A percentile compares a stretch with the other conserved stretches of the same genome.
Conservation (phyloP, 805 yeast species). For the Tetrapisispora pingtungensis region DNA sequence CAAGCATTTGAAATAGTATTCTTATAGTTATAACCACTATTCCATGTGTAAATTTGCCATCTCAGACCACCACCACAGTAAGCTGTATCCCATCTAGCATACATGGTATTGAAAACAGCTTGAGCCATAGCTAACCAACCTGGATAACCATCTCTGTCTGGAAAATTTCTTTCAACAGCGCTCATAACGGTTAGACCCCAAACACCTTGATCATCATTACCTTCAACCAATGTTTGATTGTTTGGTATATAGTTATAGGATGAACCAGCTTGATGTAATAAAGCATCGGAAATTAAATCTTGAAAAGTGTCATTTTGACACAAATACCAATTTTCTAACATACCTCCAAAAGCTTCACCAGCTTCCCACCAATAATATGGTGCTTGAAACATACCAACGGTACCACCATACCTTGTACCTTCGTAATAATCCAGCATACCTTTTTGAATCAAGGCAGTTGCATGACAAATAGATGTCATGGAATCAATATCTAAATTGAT, state of each 20-base stretch:
- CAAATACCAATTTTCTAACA: slow-evolving; percentile 64
- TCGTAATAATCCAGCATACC: slow-evolving; percentile 63
- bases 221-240: slow-evolving; percentile 57
- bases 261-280: slow-evolving; percentile 33
- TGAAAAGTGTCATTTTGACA: slow-evolving; percentile 61
- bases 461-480: slow-evolving; percentile 42
- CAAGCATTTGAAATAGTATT: slow-evolving; percentile 59
- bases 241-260: slow-evolving; percentile 49
- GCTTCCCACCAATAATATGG: slow-evolving; percentile 90
- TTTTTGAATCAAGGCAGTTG: slow-evolving; percentile 44
- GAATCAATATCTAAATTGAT: slow-evolving; percentile 33
- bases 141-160: slow-evolving; percentile 30
- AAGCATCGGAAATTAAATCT: slow-evolving; percentile 45
- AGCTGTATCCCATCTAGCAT: slow-evolving; percentile 46
- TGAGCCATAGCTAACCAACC: slow-evolving; percentile 49
- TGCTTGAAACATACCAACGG: slow-evolving; percentile 56
- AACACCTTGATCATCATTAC: slow-evolving; percentile 64
- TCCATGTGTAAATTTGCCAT: slow-evolving; percentile 59
- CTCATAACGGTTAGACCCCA: slow-evolving; percentile 58
- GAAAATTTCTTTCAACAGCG: slow-evolving; percentile 53
- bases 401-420: slow-evolving; percentile 51
- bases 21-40: slow-evolving; percentile 52
- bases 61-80: slow-evolving; percentile 56
- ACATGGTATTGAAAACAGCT: slow-evolving; percentile 49
- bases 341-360: slow-evolving; percentile 62